Evolutionary conservation across 2,329 filamentous ascomycete species (phyloP).

Genomic region (Fusarium redolens): DNA sequence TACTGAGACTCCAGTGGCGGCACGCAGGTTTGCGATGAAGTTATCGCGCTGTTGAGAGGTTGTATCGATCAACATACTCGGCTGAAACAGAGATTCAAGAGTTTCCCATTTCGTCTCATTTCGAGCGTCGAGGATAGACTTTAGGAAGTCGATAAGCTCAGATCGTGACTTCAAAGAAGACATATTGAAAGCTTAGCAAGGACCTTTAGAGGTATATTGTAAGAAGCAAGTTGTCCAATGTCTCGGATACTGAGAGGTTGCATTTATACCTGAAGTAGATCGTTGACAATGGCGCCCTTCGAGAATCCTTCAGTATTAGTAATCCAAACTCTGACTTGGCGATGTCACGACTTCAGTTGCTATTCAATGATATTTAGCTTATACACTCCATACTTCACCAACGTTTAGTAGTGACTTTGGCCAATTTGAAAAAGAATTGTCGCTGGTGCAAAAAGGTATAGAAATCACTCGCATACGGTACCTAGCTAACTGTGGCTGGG

Average conservation of each 20-base stretch:
- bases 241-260: accelerated
- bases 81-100: not conserved
- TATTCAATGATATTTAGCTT: not conserved
- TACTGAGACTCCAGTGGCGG: accelerated
- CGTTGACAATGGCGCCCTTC: constrained; percentile 1
- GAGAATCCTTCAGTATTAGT: not conserved
- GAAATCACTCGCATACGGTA: too few species aligned
- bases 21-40: not conserved
- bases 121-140: not conserved
- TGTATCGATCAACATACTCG: not conserved
- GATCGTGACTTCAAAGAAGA: accelerated
- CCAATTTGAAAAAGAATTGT: too few species aligned
- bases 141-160: not conserved
- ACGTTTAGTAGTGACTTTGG: too few species aligned
- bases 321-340: not conserved
- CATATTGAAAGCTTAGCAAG: not conserved
- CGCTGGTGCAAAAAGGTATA: too few species aligned
- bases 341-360: not conserved
- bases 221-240: not conserved
- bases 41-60: not conserved
- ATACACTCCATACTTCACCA: too few species aligned
- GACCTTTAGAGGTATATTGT: accelerated
- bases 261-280: not conserved
- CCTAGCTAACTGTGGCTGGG: too few species aligned
- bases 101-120: not conserved